Percentiles rank a stretch among this genome's conserved stretches.
Conservation (phyloP, 805 yeast genomes). For the Candida silvatica region DNA sequence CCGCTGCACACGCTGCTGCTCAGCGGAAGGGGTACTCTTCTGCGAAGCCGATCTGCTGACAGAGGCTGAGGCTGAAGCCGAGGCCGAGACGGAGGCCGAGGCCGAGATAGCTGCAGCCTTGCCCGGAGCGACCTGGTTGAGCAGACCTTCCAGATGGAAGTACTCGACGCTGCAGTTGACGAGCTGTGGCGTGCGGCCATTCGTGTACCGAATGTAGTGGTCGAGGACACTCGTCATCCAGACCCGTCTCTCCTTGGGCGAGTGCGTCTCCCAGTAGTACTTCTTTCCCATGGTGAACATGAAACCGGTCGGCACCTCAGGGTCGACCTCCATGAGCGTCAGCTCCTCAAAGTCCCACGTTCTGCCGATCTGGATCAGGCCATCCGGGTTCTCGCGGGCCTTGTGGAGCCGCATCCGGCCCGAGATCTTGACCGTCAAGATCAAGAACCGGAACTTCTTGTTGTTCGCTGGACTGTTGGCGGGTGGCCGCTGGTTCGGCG, state of each 20-base stretch:
- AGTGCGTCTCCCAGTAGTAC: slow-evolving; percentile 74
- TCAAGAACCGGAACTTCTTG: slow-evolving; percentile 56
- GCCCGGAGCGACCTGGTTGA: neutral
- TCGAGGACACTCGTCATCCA: slow-evolving; percentile 47
- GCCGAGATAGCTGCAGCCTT: neutral
- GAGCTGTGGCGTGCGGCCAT: slow-evolving; percentile 43
- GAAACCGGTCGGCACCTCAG: slow-evolving; percentile 46
- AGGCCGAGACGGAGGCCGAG: no score
- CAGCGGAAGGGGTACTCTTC: no score
- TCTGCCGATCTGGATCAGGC: slow-evolving; percentile 80
- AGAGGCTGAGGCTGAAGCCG: no score
- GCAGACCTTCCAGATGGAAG: slow-evolving; percentile 20
- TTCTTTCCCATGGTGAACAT: slow-evolving; percentile 49
- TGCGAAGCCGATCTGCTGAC: no score
- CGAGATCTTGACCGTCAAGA: slow-evolving; percentile 51
- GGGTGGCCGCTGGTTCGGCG: slow-evolving; percentile 65
- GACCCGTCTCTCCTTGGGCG: slow-evolving; percentile 48
- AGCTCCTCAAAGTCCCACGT: slow-evolving; percentile 84
- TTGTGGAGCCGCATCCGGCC: slow-evolving; percentile 74
- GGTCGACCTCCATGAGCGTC: slow-evolving; percentile 44
- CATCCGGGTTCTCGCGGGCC: slow-evolving; percentile 72
- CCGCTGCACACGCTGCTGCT: no score
- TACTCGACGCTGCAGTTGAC: slow-evolving; percentile 37
- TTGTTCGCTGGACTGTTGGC: slow-evolving; percentile 32
- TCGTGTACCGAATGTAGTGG: slow-evolving; percentile 45